Percentiles rank a stretch among this genome's conserved stretches.
phyloP scores from a whole-genome alignment of 306 rosid species.

The Castanea sativa region DNA sequence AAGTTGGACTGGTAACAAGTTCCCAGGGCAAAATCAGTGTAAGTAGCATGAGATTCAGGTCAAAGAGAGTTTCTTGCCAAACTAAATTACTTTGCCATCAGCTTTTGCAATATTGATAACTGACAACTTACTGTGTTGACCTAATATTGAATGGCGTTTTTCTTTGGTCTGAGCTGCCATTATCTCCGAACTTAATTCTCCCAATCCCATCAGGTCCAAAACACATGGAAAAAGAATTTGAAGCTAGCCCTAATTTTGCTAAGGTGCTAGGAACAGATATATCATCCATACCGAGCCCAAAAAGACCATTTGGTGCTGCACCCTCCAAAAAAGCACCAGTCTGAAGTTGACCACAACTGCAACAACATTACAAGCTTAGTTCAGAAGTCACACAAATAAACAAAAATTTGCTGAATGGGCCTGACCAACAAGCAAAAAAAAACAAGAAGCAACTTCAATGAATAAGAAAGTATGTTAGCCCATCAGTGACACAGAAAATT shows the following conservation, averaged over 20 bases:
- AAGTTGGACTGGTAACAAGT: conserved; percentile 56
- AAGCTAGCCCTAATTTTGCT: conserved; percentile 54
- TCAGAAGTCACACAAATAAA: not conserved
- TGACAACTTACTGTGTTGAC: conserved; percentile 44
- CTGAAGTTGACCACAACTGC: conserved; percentile 86
- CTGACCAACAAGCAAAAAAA: not conserved
- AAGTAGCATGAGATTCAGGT: conserved; percentile 8
- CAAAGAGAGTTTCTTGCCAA: conserved; percentile 1
- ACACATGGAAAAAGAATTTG: conserved; percentile 92
- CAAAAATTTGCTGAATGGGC: not conserved
- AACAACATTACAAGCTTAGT: conserved; percentile 7
- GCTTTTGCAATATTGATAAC: not conserved
- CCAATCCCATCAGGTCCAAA: conserved; percentile 63
- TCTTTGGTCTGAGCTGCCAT: conserved; percentile 53
- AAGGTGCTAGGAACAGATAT: conserved; percentile 79
- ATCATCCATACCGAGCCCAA: conserved; percentile 75
- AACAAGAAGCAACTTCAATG: conserved; percentile 8
- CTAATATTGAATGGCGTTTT: conserved; percentile 64
- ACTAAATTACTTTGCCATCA: not conserved
- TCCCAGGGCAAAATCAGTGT: conserved; percentile 19
- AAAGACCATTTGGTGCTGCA: conserved; percentile 85
- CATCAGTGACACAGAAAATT: not conserved
- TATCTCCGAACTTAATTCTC: conserved; percentile 80
- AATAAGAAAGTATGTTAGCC: conserved; percentile 6
- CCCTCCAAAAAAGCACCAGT: conserved; percentile 63